These are phyloP conservation scores for Venturia aucupariae DNA, from an alignment of 2,329 filamentous ascomycete genomes.

Conservation along the genomic window DNA sequence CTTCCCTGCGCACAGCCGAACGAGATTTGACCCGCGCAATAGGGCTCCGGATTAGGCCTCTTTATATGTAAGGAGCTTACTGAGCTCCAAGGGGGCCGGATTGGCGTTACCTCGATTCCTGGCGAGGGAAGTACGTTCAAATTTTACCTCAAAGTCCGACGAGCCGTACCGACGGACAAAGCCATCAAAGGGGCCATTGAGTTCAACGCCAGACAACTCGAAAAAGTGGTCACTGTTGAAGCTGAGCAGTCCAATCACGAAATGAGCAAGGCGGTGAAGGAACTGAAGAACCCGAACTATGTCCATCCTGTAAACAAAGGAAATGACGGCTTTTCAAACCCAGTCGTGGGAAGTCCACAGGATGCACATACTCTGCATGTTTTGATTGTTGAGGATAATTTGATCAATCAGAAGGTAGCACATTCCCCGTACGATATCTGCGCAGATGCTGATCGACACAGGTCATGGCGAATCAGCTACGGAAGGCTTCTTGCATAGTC, in stretches of 20 bases:
- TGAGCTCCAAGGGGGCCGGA: constrained; percentile 61
- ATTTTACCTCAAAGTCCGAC: constrained; percentile 49
- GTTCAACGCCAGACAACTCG: neutral
- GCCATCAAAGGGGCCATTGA: neutral
- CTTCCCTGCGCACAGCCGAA: neutral
- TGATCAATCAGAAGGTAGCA: constrained; percentile 13
- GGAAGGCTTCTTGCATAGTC: constrained; percentile 8
- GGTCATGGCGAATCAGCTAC: constrained; percentile 13
- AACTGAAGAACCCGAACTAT: neutral
- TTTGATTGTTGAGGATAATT: constrained; percentile 15
- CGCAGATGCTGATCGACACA: neutral
- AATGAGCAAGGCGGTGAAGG: neutral
- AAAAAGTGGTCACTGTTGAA: neutral
- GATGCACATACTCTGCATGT: constrained; percentile 1
- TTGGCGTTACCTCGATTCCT: constrained; percentile 52
- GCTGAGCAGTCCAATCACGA: neutral
- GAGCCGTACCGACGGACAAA: neutral
- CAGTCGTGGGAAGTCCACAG: neutral
- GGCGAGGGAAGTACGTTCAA: constrained; percentile 55
- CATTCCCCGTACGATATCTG: neutral
- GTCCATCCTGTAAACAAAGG: neutral
- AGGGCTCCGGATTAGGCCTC: constrained; percentile 37
- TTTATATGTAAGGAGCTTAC: constrained; percentile 61
- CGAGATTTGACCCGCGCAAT: constrained; percentile 23
- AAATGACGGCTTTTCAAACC: neutral